A percentile compares a stretch with the other conserved stretches of the same genome.
These are phyloP conservation scores for Vaccinium corymbosum DNA, from an alignment of 148 eudicot genomes.

Conservation along the genomic window DNA sequence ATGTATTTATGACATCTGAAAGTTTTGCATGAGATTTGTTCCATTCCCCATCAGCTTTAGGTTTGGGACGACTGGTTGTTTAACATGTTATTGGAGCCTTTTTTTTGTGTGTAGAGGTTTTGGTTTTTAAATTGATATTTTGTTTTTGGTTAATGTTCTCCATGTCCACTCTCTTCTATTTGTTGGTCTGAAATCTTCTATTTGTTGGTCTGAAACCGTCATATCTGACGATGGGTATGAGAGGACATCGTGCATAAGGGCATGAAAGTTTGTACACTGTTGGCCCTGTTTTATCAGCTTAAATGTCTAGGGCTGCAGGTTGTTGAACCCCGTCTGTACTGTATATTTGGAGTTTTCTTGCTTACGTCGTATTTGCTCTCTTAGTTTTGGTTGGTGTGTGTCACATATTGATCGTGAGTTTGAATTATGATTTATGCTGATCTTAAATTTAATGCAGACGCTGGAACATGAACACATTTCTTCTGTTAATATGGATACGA, in stretches of 20 bases:
- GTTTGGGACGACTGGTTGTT: neutral
- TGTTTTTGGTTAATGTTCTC: neutral
- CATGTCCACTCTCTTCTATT: neutral
- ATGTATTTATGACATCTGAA: neutral
- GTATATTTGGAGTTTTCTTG: neutral
- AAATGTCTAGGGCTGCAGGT: neutral
- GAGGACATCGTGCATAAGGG: neutral
- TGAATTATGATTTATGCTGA: neutral
- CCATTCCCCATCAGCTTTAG: neutral
- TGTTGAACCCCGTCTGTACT: neutral
- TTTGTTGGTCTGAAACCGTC: neutral
- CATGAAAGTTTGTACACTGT: neutral
- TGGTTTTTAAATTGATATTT: neutral
- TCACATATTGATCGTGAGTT: neutral
- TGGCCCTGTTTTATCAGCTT: neutral
- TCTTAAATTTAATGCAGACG: constrained; percentile 31
- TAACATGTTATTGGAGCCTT: neutral
- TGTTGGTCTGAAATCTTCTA: neutral
- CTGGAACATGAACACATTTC: constrained; percentile 30
- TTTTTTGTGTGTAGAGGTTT: neutral
- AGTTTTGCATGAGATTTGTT: neutral
- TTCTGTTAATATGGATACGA: constrained; percentile 42
- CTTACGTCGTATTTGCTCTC: neutral
- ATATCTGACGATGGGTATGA: neutral
- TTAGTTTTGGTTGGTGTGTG: neutral